Evolutionary conservation across 768 basidiomycete genomes (phyloP).

Genomic region (Xerocomellus chrysenteron): DNA sequence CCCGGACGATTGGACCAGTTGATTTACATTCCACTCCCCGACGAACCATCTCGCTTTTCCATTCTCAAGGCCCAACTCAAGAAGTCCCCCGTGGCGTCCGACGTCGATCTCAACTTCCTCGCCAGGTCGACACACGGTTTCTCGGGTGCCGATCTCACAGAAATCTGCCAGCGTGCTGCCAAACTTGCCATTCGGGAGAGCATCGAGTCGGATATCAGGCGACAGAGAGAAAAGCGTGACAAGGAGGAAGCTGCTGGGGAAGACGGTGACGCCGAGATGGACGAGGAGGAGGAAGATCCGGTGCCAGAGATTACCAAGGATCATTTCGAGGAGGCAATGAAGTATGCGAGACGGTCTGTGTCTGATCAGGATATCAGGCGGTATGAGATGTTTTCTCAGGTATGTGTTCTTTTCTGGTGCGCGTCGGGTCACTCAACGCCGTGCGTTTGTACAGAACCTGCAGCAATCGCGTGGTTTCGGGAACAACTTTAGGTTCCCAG

Average conservation of each 20-base stretch:
- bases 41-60: conserved; percentile 85
- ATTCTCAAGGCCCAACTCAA: conserved; percentile 91
- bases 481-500: conserved; percentile 98
- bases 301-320: conserved; percentile 86
- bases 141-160: conserved; percentile 99
- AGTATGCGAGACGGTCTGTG: conserved; percentile 93
- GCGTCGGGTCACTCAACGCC: neutral
- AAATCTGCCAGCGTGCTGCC: conserved; percentile 96
- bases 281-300: conserved; percentile 78
- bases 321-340: conserved; percentile 99
- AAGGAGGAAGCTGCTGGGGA: conserved; percentile 67
- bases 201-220: conserved; percentile 88
- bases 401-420: conserved; percentile 31
- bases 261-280: conserved; percentile 71
- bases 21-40: conserved; percentile 98
- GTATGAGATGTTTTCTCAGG: conserved; percentile 98
- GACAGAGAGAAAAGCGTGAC: conserved; percentile 74
- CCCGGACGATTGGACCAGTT: conserved; percentile 99
- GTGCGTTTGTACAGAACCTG: conserved; percentile 57
- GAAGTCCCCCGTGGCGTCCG: conserved; percentile 82
- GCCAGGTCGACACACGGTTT: conserved; percentile 94
- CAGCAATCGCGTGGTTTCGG: conserved; percentile 93
- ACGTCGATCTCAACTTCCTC: conserved; percentile 84
- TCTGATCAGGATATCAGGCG: conserved; percentile 95
- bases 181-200: conserved; percentile 95